A percentile compares a stretch with the other conserved stretches of the same genome.
These are phyloP conservation scores for Daphne laureola DNA, from an alignment of 441 rosid species.

Conservation along the genomic window DNA sequence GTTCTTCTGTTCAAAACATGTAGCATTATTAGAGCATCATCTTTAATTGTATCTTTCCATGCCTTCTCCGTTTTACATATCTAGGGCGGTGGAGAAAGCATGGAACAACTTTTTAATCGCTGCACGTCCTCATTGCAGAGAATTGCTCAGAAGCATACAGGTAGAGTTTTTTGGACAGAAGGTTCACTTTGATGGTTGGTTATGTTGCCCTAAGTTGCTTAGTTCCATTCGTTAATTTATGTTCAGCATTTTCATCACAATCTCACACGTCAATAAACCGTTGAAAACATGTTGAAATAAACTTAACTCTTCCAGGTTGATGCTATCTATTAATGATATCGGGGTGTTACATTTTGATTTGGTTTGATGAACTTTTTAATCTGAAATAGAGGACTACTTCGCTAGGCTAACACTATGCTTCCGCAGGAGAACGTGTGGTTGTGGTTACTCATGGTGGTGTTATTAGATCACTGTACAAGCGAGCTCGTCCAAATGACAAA, in stretches of 20 bases:
- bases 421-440: constrained; percentile 54
- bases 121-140: constrained; percentile 56
- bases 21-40: too few species aligned
- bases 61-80: constrained; percentile 8
- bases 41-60: background rate
- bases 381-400: background rate
- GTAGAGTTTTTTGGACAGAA: constrained; percentile 19
- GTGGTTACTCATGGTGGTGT: constrained; percentile 79
- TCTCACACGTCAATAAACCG: too few species aligned
- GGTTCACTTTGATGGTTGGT: background rate
- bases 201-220: background rate
- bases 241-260: too few species aligned
- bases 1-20: too few species aligned
- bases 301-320: too few species aligned
- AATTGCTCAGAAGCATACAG: constrained; percentile 61
- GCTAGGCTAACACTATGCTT: background rate
- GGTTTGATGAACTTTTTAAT: background rate
- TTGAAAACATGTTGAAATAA: too few species aligned
- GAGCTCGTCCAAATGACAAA: constrained; percentile 49
- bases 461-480: constrained; percentile 44
- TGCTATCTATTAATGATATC: too few species aligned
- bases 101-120: constrained; percentile 56
- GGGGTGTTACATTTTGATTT: too few species aligned
- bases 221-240: too few species aligned
- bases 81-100: constrained; percentile 92